Base-by-base conservation (phyloP, 2,329 filamentous ascomycete genomes). In the Aureobasidium sp. region DNA sequence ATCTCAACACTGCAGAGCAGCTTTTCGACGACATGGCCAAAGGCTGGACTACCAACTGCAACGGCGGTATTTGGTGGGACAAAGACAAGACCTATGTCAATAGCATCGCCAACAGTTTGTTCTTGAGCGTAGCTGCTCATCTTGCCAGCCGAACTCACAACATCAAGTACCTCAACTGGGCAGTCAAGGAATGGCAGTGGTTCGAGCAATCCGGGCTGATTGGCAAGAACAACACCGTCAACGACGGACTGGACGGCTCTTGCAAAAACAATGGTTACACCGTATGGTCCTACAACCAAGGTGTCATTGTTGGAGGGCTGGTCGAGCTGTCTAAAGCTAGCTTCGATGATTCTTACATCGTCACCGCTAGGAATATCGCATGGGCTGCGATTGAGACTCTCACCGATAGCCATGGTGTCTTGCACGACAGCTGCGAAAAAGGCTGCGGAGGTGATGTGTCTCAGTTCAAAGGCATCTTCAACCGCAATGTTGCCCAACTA, bases 401-500 rank as follows among this genome's bases (percentile, higher is more conserved):
- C 12, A 70, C 71, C 14, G 72, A 75, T 56, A 51, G 48, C 27
- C 67, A 74, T 14, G 73, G 74, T 25, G 69, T 79, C 20, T 64
- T 79, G 1, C 73, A 74, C 47, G 76, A 79, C 39, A 45, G 62
- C 11, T 72, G 71, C 48, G 75, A 74, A 25, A 67, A 62, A 15
- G 74, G 75, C 51, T 81, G 78, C 1, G 60, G 60, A 36, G 60
- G 60, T 6, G 49, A 62, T 48, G 60, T 48, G 6, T 78, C 82
- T 37, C 84, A 87, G 68, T 90, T 90, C 79, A 90, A 90, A 73
- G 87, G 87, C 3, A 78, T 89, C 34, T 88, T 89, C 65, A 78
- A 83, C n/a, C 80, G 86, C 25, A 88, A 88, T 68, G 75, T 90
- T 25, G 77, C 78, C 27, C 79, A 81, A 63, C 73, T 90, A 27